Conservation (phyloP, 1,139 yeast species). For the Geotrichum aggregatum region DNA sequence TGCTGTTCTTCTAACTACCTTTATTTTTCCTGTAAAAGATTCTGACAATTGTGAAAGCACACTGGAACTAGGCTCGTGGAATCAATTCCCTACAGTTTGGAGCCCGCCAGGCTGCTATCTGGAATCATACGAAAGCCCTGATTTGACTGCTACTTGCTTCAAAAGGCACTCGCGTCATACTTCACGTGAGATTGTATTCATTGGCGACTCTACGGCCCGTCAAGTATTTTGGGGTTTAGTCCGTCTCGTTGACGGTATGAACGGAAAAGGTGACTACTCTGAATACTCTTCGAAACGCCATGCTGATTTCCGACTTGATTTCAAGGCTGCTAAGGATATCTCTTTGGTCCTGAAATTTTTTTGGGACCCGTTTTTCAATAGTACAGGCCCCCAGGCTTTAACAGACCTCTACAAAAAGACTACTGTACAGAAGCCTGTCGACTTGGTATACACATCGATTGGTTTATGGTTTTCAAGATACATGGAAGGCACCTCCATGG, state of each 20-base stretch:
- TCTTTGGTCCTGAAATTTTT: conserved; percentile 2
- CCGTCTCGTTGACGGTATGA: conserved; percentile 6
- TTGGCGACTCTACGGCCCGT: conserved; percentile 23
- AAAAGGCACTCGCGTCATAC: not conserved
- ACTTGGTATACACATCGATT: conserved; percentile 15
- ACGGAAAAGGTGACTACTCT: conserved; percentile 15
- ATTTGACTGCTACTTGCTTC: not conserved
- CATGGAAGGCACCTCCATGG: conserved; percentile 5
- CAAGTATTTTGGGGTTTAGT: conserved; percentile 22
- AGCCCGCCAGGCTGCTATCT: conserved; percentile 8
- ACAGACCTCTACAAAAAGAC: not conserved
- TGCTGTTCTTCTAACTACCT: no score
- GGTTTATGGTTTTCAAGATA: conserved; percentile 20
- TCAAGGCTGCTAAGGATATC: not conserved
- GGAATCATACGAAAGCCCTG: not conserved
- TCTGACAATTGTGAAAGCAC: not conserved
- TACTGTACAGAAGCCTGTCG: conserved; percentile 1
- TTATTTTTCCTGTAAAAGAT: not conserved
- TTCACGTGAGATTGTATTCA: conserved; percentile 1
- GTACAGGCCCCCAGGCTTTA: conserved; percentile 9
- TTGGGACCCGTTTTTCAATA: conserved; percentile 23
- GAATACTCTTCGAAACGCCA: conserved; percentile 10
- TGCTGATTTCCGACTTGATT: conserved; percentile 3
- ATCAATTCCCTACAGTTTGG: conserved; percentile 3
- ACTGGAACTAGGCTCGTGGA: conserved; percentile 5